phyloP scores from a whole-genome alignment of 768 basidiomycete species.

The Phylloporus sp. region DNA sequence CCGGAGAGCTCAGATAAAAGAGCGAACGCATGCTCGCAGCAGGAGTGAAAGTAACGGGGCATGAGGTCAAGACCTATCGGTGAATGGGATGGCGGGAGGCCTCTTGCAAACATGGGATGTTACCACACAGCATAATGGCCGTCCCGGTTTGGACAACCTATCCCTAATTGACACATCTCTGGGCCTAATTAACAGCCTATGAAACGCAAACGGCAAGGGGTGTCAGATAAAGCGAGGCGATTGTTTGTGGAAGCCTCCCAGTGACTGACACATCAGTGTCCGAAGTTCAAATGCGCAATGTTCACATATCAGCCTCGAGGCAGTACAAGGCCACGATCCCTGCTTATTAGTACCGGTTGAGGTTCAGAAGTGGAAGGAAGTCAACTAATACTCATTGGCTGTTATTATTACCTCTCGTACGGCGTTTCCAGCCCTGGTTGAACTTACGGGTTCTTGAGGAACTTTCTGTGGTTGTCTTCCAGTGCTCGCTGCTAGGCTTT shows the following conservation, averaged over 20 bases:
- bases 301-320: slow-evolving; percentile 26
- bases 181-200: slow-evolving; percentile 29
- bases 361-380: slow-evolving; percentile 9
- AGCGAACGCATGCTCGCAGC: slow-evolving; percentile 23
- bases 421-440: slow-evolving; percentile 5
- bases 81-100: slow-evolving; percentile 18
- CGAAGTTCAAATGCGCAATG: slow-evolving; percentile 14
- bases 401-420: slow-evolving; percentile 25
- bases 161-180: slow-evolving; percentile 27
- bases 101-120: slow-evolving; percentile 17
- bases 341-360: slow-evolving; percentile 6
- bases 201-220: slow-evolving; percentile 26
- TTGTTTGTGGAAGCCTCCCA: slow-evolving; percentile 17
- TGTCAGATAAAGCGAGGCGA: slow-evolving; percentile 21
- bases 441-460: slow-evolving; percentile 10
- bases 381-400: slow-evolving; percentile 17
- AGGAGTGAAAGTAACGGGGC: slow-evolving; percentile 19
- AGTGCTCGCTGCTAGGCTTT: neutral
- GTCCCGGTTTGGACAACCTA: slow-evolving; percentile 28
- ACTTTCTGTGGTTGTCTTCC: neutral
- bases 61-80: slow-evolving; percentile 26
- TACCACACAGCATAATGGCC: slow-evolving; percentile 21
- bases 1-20: slow-evolving; percentile 27
- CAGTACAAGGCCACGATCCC: slow-evolving; percentile 20
- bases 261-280: slow-evolving; percentile 20